Base-by-base conservation (phyloP, 192 early-diverging fungal species). In the Physocladia obscura region DNA sequence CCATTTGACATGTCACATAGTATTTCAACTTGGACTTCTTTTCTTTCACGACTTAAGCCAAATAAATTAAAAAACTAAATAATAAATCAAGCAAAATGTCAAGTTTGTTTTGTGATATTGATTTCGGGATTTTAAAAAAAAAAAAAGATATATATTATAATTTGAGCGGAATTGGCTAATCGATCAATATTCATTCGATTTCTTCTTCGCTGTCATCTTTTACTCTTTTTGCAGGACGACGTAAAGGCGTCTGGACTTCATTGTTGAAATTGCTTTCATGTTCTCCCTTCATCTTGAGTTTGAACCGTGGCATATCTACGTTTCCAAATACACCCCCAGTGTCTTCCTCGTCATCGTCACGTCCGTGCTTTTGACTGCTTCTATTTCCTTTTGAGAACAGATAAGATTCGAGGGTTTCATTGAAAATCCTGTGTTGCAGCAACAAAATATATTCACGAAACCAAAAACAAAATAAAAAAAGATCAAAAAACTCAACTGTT, bases 131-230 rank as follows among this genome's bases (percentile, higher is more conserved):
- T n/a, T n/a, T n/a, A n/a, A n/a, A n/a, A n/a, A n/a, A n/a, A n/a
- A n/a, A n/a, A n/a, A n/a, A n/a, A n/a, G n/a, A n/a, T n/a, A n/a
- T n/a, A n/a, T n/a, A n/a, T n/a, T n/a, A n/a, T n/a, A n/a, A n/a
- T n/a, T n/a, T n/a, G n/a, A n/a, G n/a, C n/a, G n/a, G n/a, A n/a
- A n/a, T n/a, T n/a, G n/a, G n/a, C n/a, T n/a, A n/a, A n/a, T n/a
- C n/a, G n/a, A n/a, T n/a, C n/a, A n/a, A n/a, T n/a, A n/a, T n/a
- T n/a, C n/a, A n/a, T n/a, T n/a, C n/a, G n/a, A n/a, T n/a, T n/a
- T 57, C 65, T 1, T 68, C 65, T 27, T 68, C 65, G 27, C 65
- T 68, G 15, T 68, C 65, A 21, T 68, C 47, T 34, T 35, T 31
- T 13, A 68, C 37, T 4, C 37, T 32, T 31, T 68, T 68, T 21